These are phyloP conservation scores for Chlamydomonas applanata DNA, from an alignment of 139 green algal genomes.

Conservation along the genomic window DNA sequence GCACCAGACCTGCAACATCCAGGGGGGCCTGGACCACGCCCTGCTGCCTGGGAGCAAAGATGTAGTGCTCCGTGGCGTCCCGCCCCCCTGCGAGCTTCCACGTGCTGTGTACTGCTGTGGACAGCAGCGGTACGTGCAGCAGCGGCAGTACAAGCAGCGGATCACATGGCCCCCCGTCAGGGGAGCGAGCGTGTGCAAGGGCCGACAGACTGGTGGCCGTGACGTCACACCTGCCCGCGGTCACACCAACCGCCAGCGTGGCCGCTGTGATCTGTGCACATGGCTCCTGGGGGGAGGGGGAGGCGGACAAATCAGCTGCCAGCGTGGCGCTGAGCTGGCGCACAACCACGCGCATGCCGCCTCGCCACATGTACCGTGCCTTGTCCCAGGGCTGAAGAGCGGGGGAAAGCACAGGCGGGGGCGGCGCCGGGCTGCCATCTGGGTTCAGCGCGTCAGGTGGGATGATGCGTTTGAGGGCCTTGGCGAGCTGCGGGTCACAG, in stretches of 20 bases:
- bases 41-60: constrained; percentile 40
- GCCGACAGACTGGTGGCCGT: constrained; percentile 24
- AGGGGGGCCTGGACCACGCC: constrained; percentile 44
- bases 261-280: constrained; percentile 30
- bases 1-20: constrained; percentile 36
- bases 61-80: constrained; percentile 50
- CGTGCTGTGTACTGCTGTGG: constrained; percentile 15
- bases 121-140: constrained; percentile 38
- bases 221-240: constrained; percentile 20
- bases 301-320: constrained; percentile 3
- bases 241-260: constrained; percentile 21
- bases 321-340: constrained; percentile 3
- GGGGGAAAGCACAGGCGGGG: neutral
- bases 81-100: constrained; percentile 53
- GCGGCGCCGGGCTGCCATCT: constrained; percentile 13
- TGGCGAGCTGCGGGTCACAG: constrained; percentile 25
- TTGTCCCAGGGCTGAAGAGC: constrained; percentile 42
- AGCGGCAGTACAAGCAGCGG: constrained; percentile 44
- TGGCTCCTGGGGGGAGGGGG: constrained; percentile 10
- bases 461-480: constrained; percentile 33
- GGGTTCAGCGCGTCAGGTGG: constrained; percentile 47
- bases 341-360: constrained; percentile 10
- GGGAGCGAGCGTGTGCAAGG: constrained; percentile 16
- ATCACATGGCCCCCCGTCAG: constrained; percentile 31
- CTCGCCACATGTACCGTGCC: constrained; percentile 58